Base-by-base conservation (phyloP, 179 eudicot species). In the Spinacia oleracea region DNA sequence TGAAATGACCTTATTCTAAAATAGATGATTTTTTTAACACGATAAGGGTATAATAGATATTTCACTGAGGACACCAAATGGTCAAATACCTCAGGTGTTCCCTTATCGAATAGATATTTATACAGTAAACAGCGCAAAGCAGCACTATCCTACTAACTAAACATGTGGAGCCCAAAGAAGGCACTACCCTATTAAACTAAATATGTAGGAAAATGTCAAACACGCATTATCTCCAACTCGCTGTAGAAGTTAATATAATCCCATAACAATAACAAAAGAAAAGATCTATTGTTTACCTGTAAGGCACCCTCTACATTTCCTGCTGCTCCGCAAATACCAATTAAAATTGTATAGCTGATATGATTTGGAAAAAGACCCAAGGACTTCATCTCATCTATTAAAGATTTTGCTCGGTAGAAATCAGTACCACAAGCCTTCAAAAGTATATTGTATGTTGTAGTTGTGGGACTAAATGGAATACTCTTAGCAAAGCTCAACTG, bases 381-480 rank as follows among this genome's bases (percentile, higher is more conserved):
- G 31, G 38, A 81, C 81, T 82, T 89, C 98, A 96, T 96, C 84
- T 96, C 99, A 66, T 91, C 89, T 80, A 96, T 90, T 74, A 96
- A 82, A 77, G 85, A 86, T 86, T 86, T 89, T 31, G 96, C 99
- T 77, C 90, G 97, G 83, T 76, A 76, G 76, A 87, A 89, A 85
- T 96, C 90, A 70, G 90, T 87, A 42, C 99, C 98, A 82, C 99
- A 96, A 32, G 98, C 99, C 89, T 91, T 96, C 91, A 96, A 83
- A 72, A 96, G 85, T 78, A 89, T 91, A 84, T 96, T 96, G 84
- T 90, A 96, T 20, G 99, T 96, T 16, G 91, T 84, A 62, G 86
- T 88, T 31, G 97, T 90, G 80, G 99, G 99, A 76, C 72, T 85
- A 73, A 93, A 93, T 76, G 93, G 91, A 78, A 85, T 83, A 42